Conservation (phyloP, 352 stramenopile species). For the Aphanomyces astaci region DNA sequence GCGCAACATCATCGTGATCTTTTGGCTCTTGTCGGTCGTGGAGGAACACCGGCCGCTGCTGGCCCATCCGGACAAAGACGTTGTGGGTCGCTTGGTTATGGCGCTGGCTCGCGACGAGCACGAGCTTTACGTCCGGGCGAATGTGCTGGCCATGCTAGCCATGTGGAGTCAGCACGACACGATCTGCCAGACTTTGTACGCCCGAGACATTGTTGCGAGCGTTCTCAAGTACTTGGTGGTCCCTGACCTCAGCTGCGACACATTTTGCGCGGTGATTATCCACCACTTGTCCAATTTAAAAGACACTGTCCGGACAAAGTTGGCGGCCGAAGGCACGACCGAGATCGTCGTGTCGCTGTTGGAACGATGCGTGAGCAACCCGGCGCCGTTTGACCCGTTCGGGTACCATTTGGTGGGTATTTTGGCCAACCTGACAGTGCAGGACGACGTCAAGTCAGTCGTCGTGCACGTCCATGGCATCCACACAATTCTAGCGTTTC, state of each 20-base stretch:
- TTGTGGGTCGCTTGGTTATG: not conserved
- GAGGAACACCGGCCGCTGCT: constrained; percentile 75
- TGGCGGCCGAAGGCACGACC: constrained; percentile 16
- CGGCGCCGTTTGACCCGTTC: constrained; percentile 7
- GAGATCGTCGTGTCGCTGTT: constrained; percentile 18
- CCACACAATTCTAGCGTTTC: not conserved
- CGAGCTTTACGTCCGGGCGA: constrained; percentile 31
- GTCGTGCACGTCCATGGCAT: constrained; percentile 33
- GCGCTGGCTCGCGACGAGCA: constrained; percentile 26
- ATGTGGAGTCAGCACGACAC: constrained; percentile 16
- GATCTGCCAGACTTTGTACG: constrained; percentile 4
- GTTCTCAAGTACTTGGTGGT: constrained; percentile 21
- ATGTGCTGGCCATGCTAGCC: constrained; percentile 22
- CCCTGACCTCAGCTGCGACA: not conserved
- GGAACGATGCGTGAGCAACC: not conserved
- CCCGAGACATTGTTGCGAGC: not conserved
- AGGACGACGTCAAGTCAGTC: constrained; percentile 24
- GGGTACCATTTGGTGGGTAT: constrained; percentile 19
- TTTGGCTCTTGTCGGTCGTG: constrained; percentile 42
- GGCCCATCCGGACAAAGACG: constrained; percentile 40
- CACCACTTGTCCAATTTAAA: constrained; percentile 20
- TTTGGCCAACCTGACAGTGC: constrained; percentile 24
- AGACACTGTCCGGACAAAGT: constrained; percentile 5
- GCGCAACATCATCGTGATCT: constrained; percentile 57
- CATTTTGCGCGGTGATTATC: constrained; percentile 9